These are phyloP conservation scores for Eryngium alpinum DNA, from an alignment of 140 eudicot species.

Conservation along the genomic window DNA sequence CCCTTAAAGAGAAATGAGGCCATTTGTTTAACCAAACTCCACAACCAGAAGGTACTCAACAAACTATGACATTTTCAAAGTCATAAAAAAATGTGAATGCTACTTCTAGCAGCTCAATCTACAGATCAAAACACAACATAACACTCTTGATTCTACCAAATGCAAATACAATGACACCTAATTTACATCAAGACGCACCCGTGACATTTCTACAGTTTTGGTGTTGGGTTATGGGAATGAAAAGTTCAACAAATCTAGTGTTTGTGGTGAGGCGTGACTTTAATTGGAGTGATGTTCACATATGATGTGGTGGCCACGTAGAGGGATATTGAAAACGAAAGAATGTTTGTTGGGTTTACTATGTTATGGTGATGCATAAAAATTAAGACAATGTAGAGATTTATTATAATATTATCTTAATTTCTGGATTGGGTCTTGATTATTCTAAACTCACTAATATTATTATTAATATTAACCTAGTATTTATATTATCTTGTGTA, in stretches of 20 bases:
- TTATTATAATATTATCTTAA: no score
- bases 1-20: background rate
- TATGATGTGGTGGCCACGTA: no score
- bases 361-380: no score
- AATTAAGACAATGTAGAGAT: no score
- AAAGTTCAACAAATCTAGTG: constrained; percentile 15
- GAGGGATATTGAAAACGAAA: no score
- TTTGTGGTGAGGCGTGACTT: no score
- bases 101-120: background rate
- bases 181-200: background rate
- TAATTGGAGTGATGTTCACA: no score
- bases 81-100: background rate
- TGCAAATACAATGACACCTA: background rate
- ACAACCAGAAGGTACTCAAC: constrained; percentile 1
- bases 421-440: no score
- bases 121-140: background rate
- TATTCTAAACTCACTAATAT: no score
- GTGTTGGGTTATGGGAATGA: background rate
- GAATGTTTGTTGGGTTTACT: no score
- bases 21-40: constrained; percentile 9
- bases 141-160: constrained; percentile 3
- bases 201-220: constrained; percentile 9
- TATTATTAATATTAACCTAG: no score
- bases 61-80: background rate
- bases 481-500: no score